These are phyloP conservation scores for Brasenia schreberi DNA, from an alignment of 164 flowering plant genomes.

Conservation along the genomic window DNA sequence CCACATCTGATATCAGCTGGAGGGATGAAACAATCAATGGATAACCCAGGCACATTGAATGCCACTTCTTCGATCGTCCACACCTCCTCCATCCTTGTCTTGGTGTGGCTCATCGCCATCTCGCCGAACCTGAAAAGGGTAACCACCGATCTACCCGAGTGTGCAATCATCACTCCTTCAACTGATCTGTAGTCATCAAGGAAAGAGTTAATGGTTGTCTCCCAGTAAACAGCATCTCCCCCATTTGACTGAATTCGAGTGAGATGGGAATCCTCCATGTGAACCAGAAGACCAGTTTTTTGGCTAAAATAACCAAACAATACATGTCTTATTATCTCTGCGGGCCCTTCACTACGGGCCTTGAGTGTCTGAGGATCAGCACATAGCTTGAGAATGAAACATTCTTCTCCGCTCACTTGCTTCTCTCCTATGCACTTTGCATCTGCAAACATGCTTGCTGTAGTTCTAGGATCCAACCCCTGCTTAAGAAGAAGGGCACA, in stretches of 20 bases:
- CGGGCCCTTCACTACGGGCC: constrained; percentile 55
- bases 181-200: constrained; percentile 49
- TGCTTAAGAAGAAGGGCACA: constrained; percentile 5
- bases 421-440: constrained; percentile 67
- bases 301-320: constrained; percentile 61
- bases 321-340: constrained; percentile 56
- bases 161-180: constrained; percentile 63
- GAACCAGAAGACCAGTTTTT: constrained; percentile 50
- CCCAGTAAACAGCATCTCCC: constrained; percentile 60
- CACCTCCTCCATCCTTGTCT: constrained; percentile 56
- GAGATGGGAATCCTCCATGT: constrained; percentile 55
- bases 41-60: constrained; percentile 51
- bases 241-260: constrained; percentile 53
- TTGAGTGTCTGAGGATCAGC: constrained; percentile 46
- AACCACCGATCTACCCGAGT: constrained; percentile 47
- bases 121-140: constrained; percentile 61
- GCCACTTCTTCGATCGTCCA: constrained; percentile 69
- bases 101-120: constrained; percentile 64
- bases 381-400: constrained; percentile 56
- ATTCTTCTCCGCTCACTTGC: constrained; percentile 52
- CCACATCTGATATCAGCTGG: constrained; percentile 44
- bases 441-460: constrained; percentile 53
- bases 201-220: constrained; percentile 59
- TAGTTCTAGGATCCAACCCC: constrained; percentile 64
- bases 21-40: constrained; percentile 56